phyloP scores from a whole-genome alignment of 129 eudicot genomes.

The Escallonia herrerae region DNA sequence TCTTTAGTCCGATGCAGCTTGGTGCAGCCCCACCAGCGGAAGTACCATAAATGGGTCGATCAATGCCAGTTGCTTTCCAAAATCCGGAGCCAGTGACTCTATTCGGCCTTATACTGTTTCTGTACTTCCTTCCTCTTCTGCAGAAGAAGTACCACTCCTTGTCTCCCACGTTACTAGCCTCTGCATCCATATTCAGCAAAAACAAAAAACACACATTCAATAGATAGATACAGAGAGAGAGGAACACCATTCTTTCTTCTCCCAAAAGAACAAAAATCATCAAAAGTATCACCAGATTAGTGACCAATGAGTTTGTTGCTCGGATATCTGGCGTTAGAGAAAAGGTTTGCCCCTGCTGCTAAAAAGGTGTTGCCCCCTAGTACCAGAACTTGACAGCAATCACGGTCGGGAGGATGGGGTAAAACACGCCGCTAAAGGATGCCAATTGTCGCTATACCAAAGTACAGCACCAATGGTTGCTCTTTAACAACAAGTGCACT shows the following conservation, averaged over 20 bases:
- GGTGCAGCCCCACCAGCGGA: slow-evolving; percentile 15
- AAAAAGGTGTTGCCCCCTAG: no score
- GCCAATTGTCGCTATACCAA: no score
- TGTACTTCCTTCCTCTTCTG: slow-evolving; percentile 88
- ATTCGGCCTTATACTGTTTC: slow-evolving; percentile 89
- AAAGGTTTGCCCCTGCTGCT: no score
- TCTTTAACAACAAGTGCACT: no score
- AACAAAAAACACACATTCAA: not conserved
- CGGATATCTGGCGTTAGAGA: no score
- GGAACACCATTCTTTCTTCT: not conserved
- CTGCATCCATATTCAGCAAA: slow-evolving; percentile 23
- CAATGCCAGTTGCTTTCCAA: slow-evolving; percentile 97
- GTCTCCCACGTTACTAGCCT: slow-evolving; percentile 50
- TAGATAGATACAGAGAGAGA: not conserved
- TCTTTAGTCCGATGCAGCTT: slow-evolving; percentile 64
- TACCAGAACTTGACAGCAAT: no score
- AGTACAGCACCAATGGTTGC: no score
- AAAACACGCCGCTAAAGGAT: no score
- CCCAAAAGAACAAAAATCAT: no score
- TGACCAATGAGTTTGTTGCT: no score
- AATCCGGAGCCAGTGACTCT: slow-evolving; percentile 94
- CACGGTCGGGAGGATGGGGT: no score
- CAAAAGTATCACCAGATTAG: no score
- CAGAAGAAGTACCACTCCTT: slow-evolving; percentile 95
- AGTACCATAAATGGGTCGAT: slow-evolving; percentile 51